These are phyloP conservation scores for Tieghemiomyces parasiticus DNA, from an alignment of 192 early-diverging fungal species.

Conservation along the genomic window DNA sequence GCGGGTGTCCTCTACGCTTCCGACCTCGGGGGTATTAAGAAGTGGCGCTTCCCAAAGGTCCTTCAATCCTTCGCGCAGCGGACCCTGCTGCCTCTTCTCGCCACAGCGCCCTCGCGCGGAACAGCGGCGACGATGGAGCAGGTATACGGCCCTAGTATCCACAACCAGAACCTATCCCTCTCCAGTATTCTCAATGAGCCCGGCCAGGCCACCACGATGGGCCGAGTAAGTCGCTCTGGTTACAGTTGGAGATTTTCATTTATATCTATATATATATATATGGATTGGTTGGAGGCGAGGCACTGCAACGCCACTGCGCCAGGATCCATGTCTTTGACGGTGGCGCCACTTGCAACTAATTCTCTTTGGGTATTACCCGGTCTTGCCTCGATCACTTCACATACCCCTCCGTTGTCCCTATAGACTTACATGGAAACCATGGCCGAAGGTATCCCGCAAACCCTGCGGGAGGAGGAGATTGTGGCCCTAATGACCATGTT, in stretches of 20 bases:
- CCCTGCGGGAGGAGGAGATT: conserved; percentile 28
- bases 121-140: conserved; percentile 26
- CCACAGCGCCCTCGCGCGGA: conserved; percentile 23
- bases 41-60: conserved; percentile 33
- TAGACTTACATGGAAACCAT: conserved; percentile 11
- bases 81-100: conserved; percentile 32
- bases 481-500: conserved; percentile 36
- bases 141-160: conserved; percentile 9
- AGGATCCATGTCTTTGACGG: too few relatives aligned
- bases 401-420: too few relatives aligned
- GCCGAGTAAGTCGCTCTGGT: not conserved
- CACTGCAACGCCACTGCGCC: too few relatives aligned
- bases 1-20: conserved; percentile 34
- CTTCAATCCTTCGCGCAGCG: conserved; percentile 18
- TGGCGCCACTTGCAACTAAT: too few relatives aligned
- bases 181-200: conserved; percentile 18
- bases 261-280: too few relatives aligned
- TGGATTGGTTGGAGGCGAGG: too few relatives aligned
- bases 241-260: too few relatives aligned
- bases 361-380: too few relatives aligned
- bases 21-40: conserved; percentile 30
- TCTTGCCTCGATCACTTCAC: too few relatives aligned
- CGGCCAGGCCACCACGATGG: conserved; percentile 8
- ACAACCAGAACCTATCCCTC: conserved; percentile 17
- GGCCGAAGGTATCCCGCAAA: conserved; percentile 14